These are phyloP conservation scores for Fusarium sambucinum DNA, from an alignment of 2,329 filamentous ascomycete genomes.

Conservation along the genomic window DNA sequence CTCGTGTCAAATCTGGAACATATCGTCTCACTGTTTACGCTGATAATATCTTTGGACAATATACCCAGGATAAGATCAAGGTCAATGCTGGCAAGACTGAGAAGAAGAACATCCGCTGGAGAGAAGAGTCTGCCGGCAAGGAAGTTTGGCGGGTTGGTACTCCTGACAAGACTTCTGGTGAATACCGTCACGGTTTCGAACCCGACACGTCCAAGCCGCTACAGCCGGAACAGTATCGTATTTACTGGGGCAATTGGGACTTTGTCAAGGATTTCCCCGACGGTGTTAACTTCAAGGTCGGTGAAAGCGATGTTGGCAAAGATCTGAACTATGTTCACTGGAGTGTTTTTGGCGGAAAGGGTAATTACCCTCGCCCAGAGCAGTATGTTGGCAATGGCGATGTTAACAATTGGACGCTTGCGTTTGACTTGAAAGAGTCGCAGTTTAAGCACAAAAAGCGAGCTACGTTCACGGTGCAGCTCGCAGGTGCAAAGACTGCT, in stretches of 20 bases:
- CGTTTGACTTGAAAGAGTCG: slow-evolving; percentile 60
- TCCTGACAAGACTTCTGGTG: slow-evolving; percentile 71
- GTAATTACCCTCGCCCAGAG: slow-evolving; percentile 59
- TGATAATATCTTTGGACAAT: slow-evolving; percentile 71
- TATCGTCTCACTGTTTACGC: slow-evolving; percentile 74
- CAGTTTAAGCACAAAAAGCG: slow-evolving; percentile 57
- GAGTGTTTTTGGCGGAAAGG: slow-evolving; percentile 71
- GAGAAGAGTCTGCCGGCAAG: slow-evolving; percentile 65
- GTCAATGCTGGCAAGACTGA: slow-evolving; percentile 55
- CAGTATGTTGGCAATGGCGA: slow-evolving; percentile 57
- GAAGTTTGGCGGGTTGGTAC: slow-evolving; percentile 74
- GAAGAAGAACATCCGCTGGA: slow-evolving; percentile 60
- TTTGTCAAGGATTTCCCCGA: slow-evolving; percentile 69
- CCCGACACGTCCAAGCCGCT: slow-evolving; percentile 61
- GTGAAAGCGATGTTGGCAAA: slow-evolving; percentile 59
- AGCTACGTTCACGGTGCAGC: slow-evolving; percentile 72
- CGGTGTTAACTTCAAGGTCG: slow-evolving; percentile 69
- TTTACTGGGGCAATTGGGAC: slow-evolving; percentile 72
- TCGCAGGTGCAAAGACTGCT: slow-evolving; percentile 71
- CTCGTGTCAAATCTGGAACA: slow-evolving; percentile 66
- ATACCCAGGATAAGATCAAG: slow-evolving; percentile 62
- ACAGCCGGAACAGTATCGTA: slow-evolving; percentile 67
- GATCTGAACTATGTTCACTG: slow-evolving; percentile 76
- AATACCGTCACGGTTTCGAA: slow-evolving; percentile 69
- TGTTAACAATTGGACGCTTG: slow-evolving; percentile 71